Conservation (phyloP, 306 rosid species). For the Vicia sativa region DNA sequence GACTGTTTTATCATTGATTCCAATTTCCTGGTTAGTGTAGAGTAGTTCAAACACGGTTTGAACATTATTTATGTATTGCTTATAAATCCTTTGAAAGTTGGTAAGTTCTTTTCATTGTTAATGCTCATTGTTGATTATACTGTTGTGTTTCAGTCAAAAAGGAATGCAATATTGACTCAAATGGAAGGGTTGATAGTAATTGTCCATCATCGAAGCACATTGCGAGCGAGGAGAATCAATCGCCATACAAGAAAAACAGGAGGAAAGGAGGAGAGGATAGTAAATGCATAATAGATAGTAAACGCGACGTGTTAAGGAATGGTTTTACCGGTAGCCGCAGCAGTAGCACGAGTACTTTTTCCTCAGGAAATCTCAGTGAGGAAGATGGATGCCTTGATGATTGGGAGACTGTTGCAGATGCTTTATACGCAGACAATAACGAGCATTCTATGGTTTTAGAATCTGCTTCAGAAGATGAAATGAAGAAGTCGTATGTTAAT, state of each 20-base stretch:
- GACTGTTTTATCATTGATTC: conserved; percentile 7
- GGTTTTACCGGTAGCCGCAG: conserved; percentile 32
- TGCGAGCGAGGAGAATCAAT: conserved; percentile 38
- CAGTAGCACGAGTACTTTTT: conserved; percentile 33
- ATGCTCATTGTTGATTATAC: conserved; percentile 11
- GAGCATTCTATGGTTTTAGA: conserved; percentile 26
- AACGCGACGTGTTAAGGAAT: conserved; percentile 41
- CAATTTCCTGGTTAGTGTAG: neutral
- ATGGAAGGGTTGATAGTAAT: conserved; percentile 39
- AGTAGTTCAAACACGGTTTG: neutral
- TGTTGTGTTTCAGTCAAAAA: conserved; percentile 52
- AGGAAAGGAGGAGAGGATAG: conserved; percentile 42
- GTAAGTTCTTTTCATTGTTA: neutral
- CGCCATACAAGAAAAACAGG: conserved; percentile 40
- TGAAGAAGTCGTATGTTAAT: neutral
- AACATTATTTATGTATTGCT: conserved; percentile 1
- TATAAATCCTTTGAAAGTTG: conserved; percentile 6
- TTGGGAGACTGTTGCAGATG: conserved; percentile 73
- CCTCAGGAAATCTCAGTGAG: conserved; percentile 42
- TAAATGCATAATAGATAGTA: conserved; percentile 31
- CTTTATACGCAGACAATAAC: conserved; percentile 45
- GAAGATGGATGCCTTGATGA: conserved; percentile 65
- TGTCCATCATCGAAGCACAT: conserved; percentile 39
- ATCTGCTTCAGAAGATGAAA: conserved; percentile 33
- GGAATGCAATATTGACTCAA: conserved; percentile 43